Percentiles rank a stretch among this genome's conserved stretches.
Conservation (phyloP, 2,329 filamentous ascomycete genomes). For the Gaeumannomyces sp. region DNA sequence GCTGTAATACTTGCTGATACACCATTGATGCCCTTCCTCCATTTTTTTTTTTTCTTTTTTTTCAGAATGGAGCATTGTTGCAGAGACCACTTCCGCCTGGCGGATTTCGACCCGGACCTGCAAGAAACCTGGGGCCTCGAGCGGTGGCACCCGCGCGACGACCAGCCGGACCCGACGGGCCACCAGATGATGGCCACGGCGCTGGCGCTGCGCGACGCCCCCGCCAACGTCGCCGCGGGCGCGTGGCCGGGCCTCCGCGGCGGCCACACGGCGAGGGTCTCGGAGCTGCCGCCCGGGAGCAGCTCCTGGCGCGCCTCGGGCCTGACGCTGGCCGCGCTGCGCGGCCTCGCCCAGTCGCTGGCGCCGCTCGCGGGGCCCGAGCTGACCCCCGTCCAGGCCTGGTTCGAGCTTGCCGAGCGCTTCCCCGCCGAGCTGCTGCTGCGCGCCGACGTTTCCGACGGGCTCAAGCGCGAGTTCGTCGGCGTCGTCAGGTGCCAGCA, state of each 20-base stretch:
- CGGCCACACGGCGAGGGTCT: conserved; percentile 16
- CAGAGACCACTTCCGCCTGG: conserved; percentile 41
- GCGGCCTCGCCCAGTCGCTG: conserved; percentile 39
- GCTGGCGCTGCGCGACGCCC: conserved; percentile 34
- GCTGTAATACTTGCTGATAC: too few relatives aligned
- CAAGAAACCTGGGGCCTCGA: conserved; percentile 17
- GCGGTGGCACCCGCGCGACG: too few relatives aligned
- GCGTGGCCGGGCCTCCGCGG: conserved; percentile 2
- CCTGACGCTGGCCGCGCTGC: conserved; percentile 36
- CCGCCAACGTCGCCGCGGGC: conserved; percentile 26
- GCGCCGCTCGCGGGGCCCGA: conserved; percentile 31
- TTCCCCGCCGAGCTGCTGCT: conserved; percentile 36
- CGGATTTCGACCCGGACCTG: conserved; percentile 31
- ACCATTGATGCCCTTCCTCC: too few relatives aligned
- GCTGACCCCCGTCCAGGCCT: conserved; percentile 46
- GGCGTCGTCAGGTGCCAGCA: conserved; percentile 39
- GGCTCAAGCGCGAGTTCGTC: conserved; percentile 34
- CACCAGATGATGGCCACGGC: conserved; percentile 40
- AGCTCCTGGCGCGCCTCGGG: conserved; percentile 31
- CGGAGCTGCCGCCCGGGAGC: too few relatives aligned
- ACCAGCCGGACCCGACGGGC: conserved; percentile 20
- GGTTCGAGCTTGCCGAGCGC: conserved; percentile 43
- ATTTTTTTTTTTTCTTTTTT: too few relatives aligned
- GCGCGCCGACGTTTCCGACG: conserved; percentile 26
- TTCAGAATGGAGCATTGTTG: conserved; percentile 45